Percentiles rank a stretch among this genome's conserved stretches.
Evolutionary conservation across 2,329 filamentous ascomycete genomes (phyloP).

Genomic region (Aspergillus neoniger): DNA sequence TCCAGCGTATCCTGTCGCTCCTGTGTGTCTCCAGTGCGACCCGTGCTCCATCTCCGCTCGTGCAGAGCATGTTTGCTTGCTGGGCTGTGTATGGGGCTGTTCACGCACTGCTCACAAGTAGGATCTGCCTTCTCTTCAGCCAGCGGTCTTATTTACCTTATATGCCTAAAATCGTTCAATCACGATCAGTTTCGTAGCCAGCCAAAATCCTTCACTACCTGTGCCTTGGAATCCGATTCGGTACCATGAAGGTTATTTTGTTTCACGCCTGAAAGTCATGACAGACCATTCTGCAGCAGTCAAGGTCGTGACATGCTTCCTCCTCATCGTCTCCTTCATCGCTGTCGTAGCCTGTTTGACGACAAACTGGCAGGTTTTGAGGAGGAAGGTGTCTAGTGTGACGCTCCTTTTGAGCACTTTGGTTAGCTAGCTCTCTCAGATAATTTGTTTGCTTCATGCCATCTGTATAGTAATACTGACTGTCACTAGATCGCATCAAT

Average conservation of each 20-base stretch:
- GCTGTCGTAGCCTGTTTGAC: constrained; percentile 5
- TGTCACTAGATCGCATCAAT: neutral
- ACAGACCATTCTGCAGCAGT: neutral
- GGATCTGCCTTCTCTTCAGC: too few relatives aligned
- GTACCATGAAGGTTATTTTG: neutral
- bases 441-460: neutral
- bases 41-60: too few relatives aligned
- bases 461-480: neutral
- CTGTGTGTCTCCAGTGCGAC: too few relatives aligned
- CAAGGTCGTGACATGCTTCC: constrained; percentile 9
- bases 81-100: too few relatives aligned
- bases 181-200: too few relatives aligned
- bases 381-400: constrained; percentile 5
- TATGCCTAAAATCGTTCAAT: too few relatives aligned
- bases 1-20: too few relatives aligned
- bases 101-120: too few relatives aligned
- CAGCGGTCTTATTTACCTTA: too few relatives aligned
- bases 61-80: too few relatives aligned
- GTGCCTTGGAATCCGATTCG: neutral
- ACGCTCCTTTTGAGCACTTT: constrained; percentile 3
- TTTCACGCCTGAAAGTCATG: neutral
- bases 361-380: constrained; percentile 8
- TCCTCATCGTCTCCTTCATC: constrained; percentile 7
- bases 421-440: neutral
- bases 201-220: too few relatives aligned